These are phyloP conservation scores for Murraya paniculata DNA, from an alignment of 345 rosid species.

Conservation along the genomic window DNA sequence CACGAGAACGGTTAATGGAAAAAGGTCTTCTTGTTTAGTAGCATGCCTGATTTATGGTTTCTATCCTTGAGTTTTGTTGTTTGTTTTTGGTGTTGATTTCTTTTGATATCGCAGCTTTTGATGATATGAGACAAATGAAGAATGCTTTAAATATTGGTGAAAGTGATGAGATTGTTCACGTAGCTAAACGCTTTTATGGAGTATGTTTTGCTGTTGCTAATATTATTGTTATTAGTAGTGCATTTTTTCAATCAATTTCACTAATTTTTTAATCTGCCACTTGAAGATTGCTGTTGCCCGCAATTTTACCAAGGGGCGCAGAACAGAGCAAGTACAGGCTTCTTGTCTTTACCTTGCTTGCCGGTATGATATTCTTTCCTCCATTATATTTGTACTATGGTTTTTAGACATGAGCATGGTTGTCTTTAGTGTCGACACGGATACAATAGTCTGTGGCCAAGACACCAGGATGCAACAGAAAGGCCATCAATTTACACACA, in stretches of 20 bases:
- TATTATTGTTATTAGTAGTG: background rate
- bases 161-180: slow-evolving; percentile 46
- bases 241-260: background rate
- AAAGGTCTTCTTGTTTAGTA: slow-evolving; percentile 35
- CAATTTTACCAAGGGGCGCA: slow-evolving; percentile 80
- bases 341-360: slow-evolving; percentile 92
- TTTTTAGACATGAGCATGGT: background rate
- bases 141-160: slow-evolving; percentile 63
- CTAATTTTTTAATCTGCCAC: slow-evolving; percentile 17
- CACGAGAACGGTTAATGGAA: slow-evolving; percentile 48
- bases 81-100: slow-evolving; percentile 3
- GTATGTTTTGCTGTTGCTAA: slow-evolving; percentile 41
- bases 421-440: background rate
- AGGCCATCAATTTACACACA: background rate
- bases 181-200: slow-evolving; percentile 52
- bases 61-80: background rate
- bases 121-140: slow-evolving; percentile 52
- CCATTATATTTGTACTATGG: background rate
- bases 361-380: slow-evolving; percentile 48
- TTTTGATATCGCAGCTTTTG: slow-evolving; percentile 45
- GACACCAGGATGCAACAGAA: background rate
- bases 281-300: slow-evolving; percentile 71
- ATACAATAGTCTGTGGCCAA: background rate
- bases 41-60: background rate
- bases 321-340: slow-evolving; percentile 76